phyloP scores from a whole-genome alignment of 768 basidiomycete species.

The Boletus tylopilopsis region DNA sequence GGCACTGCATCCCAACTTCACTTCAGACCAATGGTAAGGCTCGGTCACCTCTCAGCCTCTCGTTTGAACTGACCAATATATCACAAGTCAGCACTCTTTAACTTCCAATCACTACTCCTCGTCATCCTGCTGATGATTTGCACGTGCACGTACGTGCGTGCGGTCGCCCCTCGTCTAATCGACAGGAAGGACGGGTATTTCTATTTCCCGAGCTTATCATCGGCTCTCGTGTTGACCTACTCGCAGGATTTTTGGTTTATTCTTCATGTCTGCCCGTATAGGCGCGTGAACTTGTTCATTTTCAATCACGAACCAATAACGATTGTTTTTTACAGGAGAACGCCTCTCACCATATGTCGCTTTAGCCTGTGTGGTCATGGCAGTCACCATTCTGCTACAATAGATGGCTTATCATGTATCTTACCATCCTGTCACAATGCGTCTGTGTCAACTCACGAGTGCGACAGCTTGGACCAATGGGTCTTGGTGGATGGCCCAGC shows the following conservation, averaged over 20 bases:
- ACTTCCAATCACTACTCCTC: constrained; percentile 92
- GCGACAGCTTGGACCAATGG: too few species aligned
- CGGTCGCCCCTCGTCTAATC: constrained; percentile 83
- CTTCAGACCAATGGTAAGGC: constrained; percentile 13
- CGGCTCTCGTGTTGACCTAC: constrained; percentile 1
- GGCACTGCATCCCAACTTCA: too few species aligned
- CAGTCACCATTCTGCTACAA: constrained; percentile 59
- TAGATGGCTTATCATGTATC: constrained; percentile 21
- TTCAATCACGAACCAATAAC: not conserved
- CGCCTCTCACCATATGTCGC: constrained; percentile 95
- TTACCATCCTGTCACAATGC: not conserved
- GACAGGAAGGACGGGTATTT: constrained; percentile 90
- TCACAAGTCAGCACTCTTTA: constrained; percentile 89
- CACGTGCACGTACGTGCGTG: constrained; percentile 94
- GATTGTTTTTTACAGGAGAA: constrained; percentile 61
- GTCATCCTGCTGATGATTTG: constrained; percentile 93
- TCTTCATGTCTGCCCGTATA: constrained; percentile 96
- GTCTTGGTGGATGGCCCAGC: too few species aligned
- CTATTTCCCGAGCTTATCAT: not conserved
- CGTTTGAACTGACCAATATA: not conserved
- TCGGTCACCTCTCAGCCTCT: not conserved
- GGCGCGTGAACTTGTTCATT: constrained; percentile 48
- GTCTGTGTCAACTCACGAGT: not conserved
- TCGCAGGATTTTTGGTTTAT: constrained; percentile 79
- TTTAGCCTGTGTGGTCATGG: constrained; percentile 92